Evolutionary conservation across 805 yeast species (phyloP), one percentile per base, ranked within the genome.

Genomic region (Schwanniomyces yamadae): DNA sequence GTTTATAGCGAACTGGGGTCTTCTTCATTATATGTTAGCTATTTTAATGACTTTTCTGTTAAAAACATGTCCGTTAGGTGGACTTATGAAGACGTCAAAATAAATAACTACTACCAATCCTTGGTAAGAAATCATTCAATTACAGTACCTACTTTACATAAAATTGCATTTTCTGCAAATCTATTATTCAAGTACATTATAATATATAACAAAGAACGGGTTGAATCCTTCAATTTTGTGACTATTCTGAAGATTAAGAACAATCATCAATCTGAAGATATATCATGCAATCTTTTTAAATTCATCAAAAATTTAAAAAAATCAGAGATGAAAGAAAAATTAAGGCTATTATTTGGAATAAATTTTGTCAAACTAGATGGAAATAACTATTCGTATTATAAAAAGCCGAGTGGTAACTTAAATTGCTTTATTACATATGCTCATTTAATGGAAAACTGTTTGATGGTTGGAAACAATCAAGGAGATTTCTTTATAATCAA

Each of bases 381-480:
- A 17, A 23, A 24, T 19, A n/a, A 17, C n/a, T 28, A 28, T 19
- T 18, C 13, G 3, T 28, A 28, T 28, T 13, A 18, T 6, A 6
- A 17, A 1, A n/a, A 28, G n/a, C 8, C 23, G 12, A 11, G 18
- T 11, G 15, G 12, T 28, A 7, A 28, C 19, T 28, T 23, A 5
- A 13, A 19, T 19, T 28, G 24, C 13, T 23, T 12, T 8, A 29
- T 40, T 10, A 35, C 39, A 1, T 22, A 20, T 12, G 23, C 34
- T 5, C 13, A 23, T n/a, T 22, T 40, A 7, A 18, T 22, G 13
- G 20, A 25, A 10, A 17, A 33, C n/a, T 10, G 25, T 4, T 17
- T 40, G 10, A 23, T 28, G 8, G 20, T 40, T 6, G 39, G 40
- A 23, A 40, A 33, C 13, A 32, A 28, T 14, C 14, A n/a, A 9